Percentiles rank a stretch among this genome's conserved stretches.
phyloP scores from a whole-genome alignment of 345 rosid species.

The Zanthoxylum bungeanum region DNA sequence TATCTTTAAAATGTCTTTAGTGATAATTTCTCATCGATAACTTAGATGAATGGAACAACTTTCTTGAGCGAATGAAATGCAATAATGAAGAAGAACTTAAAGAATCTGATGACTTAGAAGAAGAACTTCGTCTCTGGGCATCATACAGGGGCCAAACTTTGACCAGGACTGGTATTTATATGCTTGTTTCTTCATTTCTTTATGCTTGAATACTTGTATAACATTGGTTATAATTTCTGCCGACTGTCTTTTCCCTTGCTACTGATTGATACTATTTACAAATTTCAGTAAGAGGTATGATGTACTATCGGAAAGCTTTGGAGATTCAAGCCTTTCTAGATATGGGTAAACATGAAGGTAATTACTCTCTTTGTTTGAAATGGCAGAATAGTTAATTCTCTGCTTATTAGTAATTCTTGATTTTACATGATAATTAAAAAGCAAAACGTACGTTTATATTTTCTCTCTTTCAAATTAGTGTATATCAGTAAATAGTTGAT shows the following conservation, averaged over 20 bases:
- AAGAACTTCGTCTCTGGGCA: constrained; percentile 93
- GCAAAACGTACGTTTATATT: not conserved
- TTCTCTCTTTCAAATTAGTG: not conserved
- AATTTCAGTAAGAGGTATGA: constrained; percentile 95
- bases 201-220: not conserved
- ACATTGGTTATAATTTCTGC: not conserved
- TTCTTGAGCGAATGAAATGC: constrained; percentile 72
- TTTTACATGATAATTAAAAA: not conserved
- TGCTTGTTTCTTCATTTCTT: not conserved
- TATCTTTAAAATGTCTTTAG: not conserved
- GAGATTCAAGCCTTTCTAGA: constrained; percentile 99
- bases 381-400: not conserved
- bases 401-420: not conserved
- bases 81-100: constrained; percentile 65
- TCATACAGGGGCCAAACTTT: constrained; percentile 96
- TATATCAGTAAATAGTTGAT: constrained; percentile 6
- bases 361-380: constrained; percentile 9
- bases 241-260: not conserved
- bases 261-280: constrained; percentile 11
- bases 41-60: constrained; percentile 95
- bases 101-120: constrained; percentile 56
- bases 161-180: constrained; percentile 85
- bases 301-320: constrained; percentile 96
- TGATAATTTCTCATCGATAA: constrained; percentile 12
- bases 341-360: constrained; percentile 98